Evolutionary conservation across 306 rosid species (phyloP), one percentile per base, ranked within the genome.

Genomic region (Hylodesmum podocarpum): DNA sequence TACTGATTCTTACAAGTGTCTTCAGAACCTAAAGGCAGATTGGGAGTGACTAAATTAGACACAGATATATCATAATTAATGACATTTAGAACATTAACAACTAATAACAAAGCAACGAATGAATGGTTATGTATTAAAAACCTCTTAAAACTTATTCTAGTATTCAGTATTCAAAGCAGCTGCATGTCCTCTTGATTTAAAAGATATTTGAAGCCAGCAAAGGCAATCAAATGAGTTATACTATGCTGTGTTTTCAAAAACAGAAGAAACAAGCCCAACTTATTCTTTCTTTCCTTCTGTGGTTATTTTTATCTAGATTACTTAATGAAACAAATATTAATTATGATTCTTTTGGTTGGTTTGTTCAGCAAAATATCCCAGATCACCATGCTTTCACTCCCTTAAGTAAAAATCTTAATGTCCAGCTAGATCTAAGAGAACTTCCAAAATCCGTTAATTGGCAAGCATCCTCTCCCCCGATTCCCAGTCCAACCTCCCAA

Each of bases 1-100:
- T 83, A 85, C 99, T 93, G 81, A 66, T 83, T 85, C 82, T 83
- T 71, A 96, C 66, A 58, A 96, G 90, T 85, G 70, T 88, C 85
- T 86, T 91, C 73, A 91, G 66, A 81, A 96, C 99, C 99, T 96
- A 85, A 29, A 19, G 83, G 76, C 8, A 76, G 22, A 61, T n/a
- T 34, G 41, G 59, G 59, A 36, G 27, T 39, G 53, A 70, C 63
- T 44, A 85, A 74, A 82, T 83, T 77, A 84, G 59, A 75, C 78
- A 82, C 67, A 8, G 67, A 11, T 31, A 75, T 65, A 73, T 78
- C 80, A 51, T 31, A 39, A 49, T n/a, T 22, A 51, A 68, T 78
- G 57, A 65, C 57, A 39, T 37, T 39, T 22, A 68, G 78, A 78
- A 73, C 66, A 66, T 44, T 34, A 65, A 34, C 27, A 18, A 70